These are phyloP conservation scores for Emydomyces testavorans DNA, from an alignment of 2,329 filamentous ascomycete genomes.

Conservation along the genomic window DNA sequence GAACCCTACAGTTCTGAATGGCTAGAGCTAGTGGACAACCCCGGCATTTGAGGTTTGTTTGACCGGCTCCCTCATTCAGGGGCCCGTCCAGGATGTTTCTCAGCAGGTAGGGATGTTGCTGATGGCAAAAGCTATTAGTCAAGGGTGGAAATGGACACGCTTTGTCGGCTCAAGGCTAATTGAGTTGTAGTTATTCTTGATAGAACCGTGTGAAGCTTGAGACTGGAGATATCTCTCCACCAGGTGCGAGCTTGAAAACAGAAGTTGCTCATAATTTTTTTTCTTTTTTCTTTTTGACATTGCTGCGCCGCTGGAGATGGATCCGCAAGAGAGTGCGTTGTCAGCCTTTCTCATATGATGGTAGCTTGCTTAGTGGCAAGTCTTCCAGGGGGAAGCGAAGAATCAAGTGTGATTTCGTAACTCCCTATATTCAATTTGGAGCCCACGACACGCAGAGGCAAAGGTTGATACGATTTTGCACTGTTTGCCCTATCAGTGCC, in stretches of 20 bases:
- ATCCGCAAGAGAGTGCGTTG: too few species aligned
- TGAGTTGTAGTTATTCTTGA: too few species aligned
- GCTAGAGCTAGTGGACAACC: not conserved
- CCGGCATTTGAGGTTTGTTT: not conserved
- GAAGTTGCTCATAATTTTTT: not conserved
- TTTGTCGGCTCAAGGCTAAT: not conserved
- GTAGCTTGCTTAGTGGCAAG: too few species aligned
- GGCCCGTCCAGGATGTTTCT: not conserved
- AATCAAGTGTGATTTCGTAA: too few species aligned
- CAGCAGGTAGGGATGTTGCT: not conserved
- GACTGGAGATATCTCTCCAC: not conserved
- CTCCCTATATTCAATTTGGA: too few species aligned
- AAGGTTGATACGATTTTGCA: too few species aligned
- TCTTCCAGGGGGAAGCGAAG: too few species aligned
- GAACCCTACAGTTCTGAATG: not conserved
- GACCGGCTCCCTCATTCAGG: not conserved
- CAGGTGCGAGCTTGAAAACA: not conserved
- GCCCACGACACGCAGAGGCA: too few species aligned
- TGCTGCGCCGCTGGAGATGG: too few species aligned
- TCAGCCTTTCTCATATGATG: too few species aligned
- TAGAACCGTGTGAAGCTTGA: not conserved
- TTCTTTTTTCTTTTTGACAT: too few species aligned
- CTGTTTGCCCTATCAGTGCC: too few species aligned
- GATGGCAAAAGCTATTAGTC: constrained; percentile 5
- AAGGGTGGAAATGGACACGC: not conserved